phyloP scores from a whole-genome alignment of 2,329 filamentous ascomycete genomes.

The Sporothrix brasiliensis region DNA sequence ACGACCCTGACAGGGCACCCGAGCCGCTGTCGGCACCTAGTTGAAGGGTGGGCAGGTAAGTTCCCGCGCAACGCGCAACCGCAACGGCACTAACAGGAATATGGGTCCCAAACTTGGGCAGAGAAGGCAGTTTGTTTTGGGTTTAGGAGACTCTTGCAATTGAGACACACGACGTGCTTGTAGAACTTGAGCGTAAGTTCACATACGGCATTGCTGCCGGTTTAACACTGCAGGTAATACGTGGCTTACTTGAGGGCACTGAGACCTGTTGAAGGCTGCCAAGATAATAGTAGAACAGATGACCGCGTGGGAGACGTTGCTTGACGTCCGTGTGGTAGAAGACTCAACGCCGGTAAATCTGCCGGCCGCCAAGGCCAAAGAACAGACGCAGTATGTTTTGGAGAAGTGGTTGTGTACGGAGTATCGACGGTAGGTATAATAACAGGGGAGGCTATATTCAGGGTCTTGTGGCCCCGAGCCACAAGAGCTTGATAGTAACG shows the following conservation, averaged over 20 bases:
- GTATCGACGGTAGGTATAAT: not conserved
- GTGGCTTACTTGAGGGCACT: not conserved
- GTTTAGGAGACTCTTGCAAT: too few relatives aligned
- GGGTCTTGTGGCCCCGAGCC: not conserved
- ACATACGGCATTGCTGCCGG: not conserved
- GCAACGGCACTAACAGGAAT: conserved; percentile 17
- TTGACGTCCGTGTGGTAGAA: not conserved
- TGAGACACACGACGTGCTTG: not conserved
- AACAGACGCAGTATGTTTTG: conserved; percentile 15
- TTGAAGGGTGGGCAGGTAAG: not conserved
- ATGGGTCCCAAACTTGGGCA: not conserved
- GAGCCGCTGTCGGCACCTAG: conserved; percentile 32
- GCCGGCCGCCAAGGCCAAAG: not conserved
- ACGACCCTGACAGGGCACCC: conserved; percentile 19
- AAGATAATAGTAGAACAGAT: not conserved
- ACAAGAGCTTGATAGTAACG: not conserved
- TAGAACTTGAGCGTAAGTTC: not conserved
- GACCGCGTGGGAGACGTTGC: not conserved
- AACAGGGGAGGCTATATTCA: conserved; percentile 14
- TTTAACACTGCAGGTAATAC: not conserved
- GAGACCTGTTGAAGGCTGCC: conserved; percentile 1
- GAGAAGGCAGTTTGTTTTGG: not conserved
- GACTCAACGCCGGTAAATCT: not conserved
- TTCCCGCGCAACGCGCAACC: not conserved
- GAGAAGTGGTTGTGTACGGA: conserved; percentile 5